These are phyloP conservation scores for Sarcodon aspratus DNA, from an alignment of 768 basidiomycete species.

Conservation along the genomic window DNA sequence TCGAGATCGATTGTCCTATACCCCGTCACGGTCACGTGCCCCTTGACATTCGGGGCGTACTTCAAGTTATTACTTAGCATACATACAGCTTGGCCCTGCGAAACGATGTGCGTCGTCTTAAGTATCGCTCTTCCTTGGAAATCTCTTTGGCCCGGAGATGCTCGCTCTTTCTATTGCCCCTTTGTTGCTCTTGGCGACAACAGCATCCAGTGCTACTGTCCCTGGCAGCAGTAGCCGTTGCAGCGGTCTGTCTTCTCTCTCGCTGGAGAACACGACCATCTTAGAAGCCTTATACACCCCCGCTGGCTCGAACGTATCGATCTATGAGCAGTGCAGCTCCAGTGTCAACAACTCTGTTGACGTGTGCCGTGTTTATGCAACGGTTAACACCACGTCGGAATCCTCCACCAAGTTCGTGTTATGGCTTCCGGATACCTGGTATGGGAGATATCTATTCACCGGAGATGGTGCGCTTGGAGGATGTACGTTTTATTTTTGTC, in stretches of 20 bases:
- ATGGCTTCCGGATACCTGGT: background rate
- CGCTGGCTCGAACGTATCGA: background rate
- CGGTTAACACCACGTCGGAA: background rate
- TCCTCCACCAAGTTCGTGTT: background rate
- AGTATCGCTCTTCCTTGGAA: too few species aligned
- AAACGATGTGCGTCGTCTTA: too few species aligned
- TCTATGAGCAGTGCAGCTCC: background rate
- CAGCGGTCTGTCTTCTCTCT: background rate
- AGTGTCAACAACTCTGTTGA: background rate
- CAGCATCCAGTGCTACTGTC: too few species aligned
- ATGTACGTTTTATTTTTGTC: background rate
- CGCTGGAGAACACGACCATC: background rate
- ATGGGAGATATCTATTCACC: background rate
- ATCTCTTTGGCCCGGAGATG: too few species aligned
- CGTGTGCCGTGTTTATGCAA: background rate
- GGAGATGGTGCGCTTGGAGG: background rate
- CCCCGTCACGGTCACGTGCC: too few species aligned
- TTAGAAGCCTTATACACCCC: background rate
- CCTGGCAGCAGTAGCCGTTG: too few species aligned
- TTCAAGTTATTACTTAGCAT: too few species aligned
- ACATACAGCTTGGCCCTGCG: too few species aligned
- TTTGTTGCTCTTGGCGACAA: too few species aligned
- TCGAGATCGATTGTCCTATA: too few species aligned
- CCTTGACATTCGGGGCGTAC: too few species aligned
- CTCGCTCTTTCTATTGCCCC: too few species aligned